Evolutionary conservation across 179 eudicot genomes (phyloP), one percentile per base, ranked within the genome.

Genomic region (Camellia oleifera): DNA sequence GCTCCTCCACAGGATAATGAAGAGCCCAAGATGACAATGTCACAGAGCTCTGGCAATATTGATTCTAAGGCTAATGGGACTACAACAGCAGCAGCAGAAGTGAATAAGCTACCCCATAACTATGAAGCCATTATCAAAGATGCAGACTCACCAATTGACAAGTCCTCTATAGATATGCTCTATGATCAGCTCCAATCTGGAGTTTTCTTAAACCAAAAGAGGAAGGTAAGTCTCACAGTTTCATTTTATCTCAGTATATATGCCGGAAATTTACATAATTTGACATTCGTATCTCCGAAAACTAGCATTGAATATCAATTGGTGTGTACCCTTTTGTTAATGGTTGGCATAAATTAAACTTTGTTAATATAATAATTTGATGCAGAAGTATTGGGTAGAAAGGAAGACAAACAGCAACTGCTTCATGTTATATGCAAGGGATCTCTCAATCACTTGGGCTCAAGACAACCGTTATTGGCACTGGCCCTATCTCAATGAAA

Each of bases 371-470:
- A 32, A 32, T 32, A 32, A 32, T 32, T 75, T 54, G 3, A 20
- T 70, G 79, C 88, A 94, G 97, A 91, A 88, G 83, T 90, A 88
- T 77, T 88, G 94, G 95, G 90, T 91, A 68, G 93, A 93, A n/a
- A 83, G 79, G 83, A 83, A 79, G 69, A 82, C 86, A 17, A 86
- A 88, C 72, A 76, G 75, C 82, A 89, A 91, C 89, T 89, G 97
- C 81, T 92, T 94, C 83, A 70, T 70, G 74, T 46, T 92, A 64
- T 91, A 79, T 83, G 92, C 98, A 56, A 86, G 83, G 83, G 86
- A 83, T 75, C 87, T 94, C 75, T 79, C 67, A 9, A 91, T 94
- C 69, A 88, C 94, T 52, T 92, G 98, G 98, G 84, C 78, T 18
- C 91, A 90, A 6, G 88, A 89, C 81, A 15, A 67, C 50, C 85